Base-by-base conservation (phyloP, 2,329 filamentous ascomycete genomes). In the Trematosphaeria pertusa region DNA sequence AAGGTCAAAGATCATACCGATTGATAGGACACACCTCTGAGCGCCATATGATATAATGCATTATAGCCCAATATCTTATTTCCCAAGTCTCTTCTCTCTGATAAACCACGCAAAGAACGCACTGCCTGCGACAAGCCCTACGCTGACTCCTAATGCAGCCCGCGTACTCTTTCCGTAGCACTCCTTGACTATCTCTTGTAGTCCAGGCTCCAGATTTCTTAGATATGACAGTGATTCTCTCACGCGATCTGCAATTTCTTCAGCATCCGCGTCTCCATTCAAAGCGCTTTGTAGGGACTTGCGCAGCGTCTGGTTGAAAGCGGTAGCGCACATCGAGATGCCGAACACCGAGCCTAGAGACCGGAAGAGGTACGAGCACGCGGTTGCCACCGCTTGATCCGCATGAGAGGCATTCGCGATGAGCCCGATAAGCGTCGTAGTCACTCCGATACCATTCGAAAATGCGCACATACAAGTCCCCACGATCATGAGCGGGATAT, bases 331-430 rank as follows among this genome's bases (percentile, higher is more conserved):
- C 46, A 89, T 74, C n/a, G 86, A 87, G 44, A 91, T 78, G 9
- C 88, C 82, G 30, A 85, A 78, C 8, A 85, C 82, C 12, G 78
- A 81, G 9, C 84, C 89, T 0, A 92, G 77, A 1, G 86, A 87
- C 30, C 89, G 85, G 77, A 93, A 93, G 18, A 93, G 82, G 71
- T 93, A 93, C 15, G 85, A 88, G 67, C 87, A 91, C 6, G 89
- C 89, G 12, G 89, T 88, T 3, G 86, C 87, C 1, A 92, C 82
- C 2, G 89, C 88, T 51, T 88, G 85, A 56, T 92, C 88, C 33
- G 83, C 78, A 3, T 78, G 75, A 1, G 81, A 74, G 0, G 86
- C 82, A 62, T 91, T 90, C 22, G 88, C 85, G 53, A 92, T 82
- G 28, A 91, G 76, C 1, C 80, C 87, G 36, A 91, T 85, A 24